A percentile compares a stretch with the other conserved stretches of the same genome.
These are phyloP conservation scores for Fusarium multiceps DNA, from an alignment of 2,329 filamentous ascomycete species.

Conservation along the genomic window DNA sequence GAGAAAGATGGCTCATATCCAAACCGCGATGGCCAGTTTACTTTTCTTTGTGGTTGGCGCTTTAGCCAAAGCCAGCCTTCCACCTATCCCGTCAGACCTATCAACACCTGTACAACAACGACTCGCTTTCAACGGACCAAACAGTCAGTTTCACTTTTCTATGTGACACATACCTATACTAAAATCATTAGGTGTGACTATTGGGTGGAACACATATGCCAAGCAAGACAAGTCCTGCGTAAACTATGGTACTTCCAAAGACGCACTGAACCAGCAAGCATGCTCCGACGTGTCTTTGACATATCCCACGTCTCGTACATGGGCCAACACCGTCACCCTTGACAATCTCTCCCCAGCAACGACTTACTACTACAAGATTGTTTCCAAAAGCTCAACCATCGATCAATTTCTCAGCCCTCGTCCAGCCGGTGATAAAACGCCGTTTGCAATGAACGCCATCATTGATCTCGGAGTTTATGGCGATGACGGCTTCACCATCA, in stretches of 20 bases:
- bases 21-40: neutral
- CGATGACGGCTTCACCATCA: constrained; percentile 23
- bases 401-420: constrained; percentile 23
- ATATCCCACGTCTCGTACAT: constrained; percentile 29
- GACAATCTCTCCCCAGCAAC: constrained; percentile 7
- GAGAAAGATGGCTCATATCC: neutral
- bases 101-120: constrained; percentile 28
- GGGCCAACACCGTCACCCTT: constrained; percentile 17
- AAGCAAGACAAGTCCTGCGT: constrained; percentile 19
- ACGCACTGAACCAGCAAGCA: constrained; percentile 10
- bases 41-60: neutral
- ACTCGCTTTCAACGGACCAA: constrained; percentile 6
- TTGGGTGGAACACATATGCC: constrained; percentile 30
- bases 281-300: constrained; percentile 19
- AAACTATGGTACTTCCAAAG: constrained; percentile 11
- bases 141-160: neutral
- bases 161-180: accelerated
- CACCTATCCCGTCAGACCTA: constrained; percentile 11
- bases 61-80: constrained; percentile 8
- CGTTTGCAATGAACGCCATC: constrained; percentile 26
- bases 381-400: neutral
- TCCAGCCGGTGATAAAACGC: constrained; percentile 11
- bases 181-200: neutral
- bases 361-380: constrained; percentile 24
- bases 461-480: constrained; percentile 31